Evolutionary conservation across 352 stramenopile genomes (phyloP), one percentile per base, ranked within the genome.

Genomic region (Phytopythium sindhum): DNA sequence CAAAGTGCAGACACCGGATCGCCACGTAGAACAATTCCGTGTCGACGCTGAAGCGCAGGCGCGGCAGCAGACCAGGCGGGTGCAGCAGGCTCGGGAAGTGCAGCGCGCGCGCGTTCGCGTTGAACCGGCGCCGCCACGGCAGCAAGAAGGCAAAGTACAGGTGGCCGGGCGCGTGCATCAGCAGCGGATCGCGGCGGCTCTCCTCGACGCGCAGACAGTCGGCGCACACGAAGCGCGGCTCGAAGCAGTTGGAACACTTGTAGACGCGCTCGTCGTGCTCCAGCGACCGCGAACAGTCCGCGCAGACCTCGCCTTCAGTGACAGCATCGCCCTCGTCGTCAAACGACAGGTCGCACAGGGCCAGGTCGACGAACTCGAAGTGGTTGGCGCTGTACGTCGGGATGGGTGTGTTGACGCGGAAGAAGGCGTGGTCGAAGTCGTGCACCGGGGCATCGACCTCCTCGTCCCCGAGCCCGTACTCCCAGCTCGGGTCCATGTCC

Each of bases 381-480:
- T 88, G 77, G 57, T 84, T 80, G 8, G 83, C 60, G 24, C 75
- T 75, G 60, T 89, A 80, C 48, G 89, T 68, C 28, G 81, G 84
- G 42, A 93, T 75, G 12, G 84, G 81, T 11, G 81, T 74, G 54
- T 77, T 66, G 37, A 93, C 57, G 26, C 81, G 80, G 55, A 90
- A 60, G 64, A 93, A 93, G 23, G 89, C 64, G 66, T 93, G 84
- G 51, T 85, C 67, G 0, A 73, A 63, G 53, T 69, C 68, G 39
- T 93, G 84, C n/a, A 76, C 37, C 28, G 71, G 64, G 19, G 64
- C 48, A 28, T 72, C 64, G 4, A 33, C 1, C n/a, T 45, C 41
- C 17, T 52, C 37, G 39, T 53, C 55, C 4, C 10, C 53, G 41
- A 47, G 15, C n/a, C 48, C 48, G 15, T 55, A 35, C 26, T 35